Conservation (phyloP, 345 rosid species). For the Syzygium grande region DNA sequence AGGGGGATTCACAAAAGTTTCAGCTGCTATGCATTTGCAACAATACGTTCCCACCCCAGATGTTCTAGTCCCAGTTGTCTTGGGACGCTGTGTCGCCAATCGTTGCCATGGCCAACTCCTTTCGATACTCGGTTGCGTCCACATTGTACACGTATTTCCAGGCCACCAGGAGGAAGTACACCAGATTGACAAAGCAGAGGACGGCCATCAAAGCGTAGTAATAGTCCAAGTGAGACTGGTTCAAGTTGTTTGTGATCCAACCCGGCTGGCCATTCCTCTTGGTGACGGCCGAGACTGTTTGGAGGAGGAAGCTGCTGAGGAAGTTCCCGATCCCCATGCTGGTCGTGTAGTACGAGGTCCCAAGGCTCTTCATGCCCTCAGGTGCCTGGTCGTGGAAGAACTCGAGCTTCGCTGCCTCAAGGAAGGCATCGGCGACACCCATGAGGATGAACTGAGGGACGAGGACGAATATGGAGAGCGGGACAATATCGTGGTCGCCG, state of each 20-base stretch:
- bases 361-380: constrained; percentile 71
- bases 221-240: constrained; percentile 53
- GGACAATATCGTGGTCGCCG: constrained; percentile 15
- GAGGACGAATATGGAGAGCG: constrained; percentile 45
- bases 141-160: constrained; percentile 44
- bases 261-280: constrained; percentile 34
- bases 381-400: constrained; percentile 91
- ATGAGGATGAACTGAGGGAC: constrained; percentile 62
- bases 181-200: constrained; percentile 42
- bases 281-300: constrained; percentile 34
- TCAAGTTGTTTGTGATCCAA: constrained; percentile 70
- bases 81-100: neutral
- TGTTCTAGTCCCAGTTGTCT: neutral
- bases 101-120: neutral
- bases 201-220: constrained; percentile 48
- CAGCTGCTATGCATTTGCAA: neutral
- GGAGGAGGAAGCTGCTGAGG: constrained; percentile 48
- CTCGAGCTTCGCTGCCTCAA: constrained; percentile 69
- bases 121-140: constrained; percentile 16
- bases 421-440: constrained; percentile 65
- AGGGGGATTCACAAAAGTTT: neutral
- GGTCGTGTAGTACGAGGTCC: constrained; percentile 57
- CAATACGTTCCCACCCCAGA: neutral
- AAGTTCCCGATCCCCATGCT: constrained; percentile 62
- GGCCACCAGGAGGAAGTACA: constrained; percentile 48